A percentile compares a stretch with the other conserved stretches of the same genome.
phyloP scores from a whole-genome alignment of 306 rosid genomes.

The Amphicarpaea edgeworthii region DNA sequence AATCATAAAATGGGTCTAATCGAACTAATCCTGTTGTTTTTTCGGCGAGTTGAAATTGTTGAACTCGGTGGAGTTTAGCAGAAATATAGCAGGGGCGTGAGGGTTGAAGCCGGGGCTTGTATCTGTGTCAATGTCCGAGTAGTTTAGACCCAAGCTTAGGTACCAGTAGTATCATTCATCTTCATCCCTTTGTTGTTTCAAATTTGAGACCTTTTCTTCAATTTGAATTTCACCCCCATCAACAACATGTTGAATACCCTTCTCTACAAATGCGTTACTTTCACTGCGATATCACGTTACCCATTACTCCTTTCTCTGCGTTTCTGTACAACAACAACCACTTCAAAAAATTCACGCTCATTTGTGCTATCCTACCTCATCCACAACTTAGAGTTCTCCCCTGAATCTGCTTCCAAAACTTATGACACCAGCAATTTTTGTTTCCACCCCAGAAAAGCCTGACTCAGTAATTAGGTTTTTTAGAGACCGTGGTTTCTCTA shows the following conservation, averaged over 20 bases:
- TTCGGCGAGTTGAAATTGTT: no score
- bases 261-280: neutral
- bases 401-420: constrained; percentile 34
- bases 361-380: constrained; percentile 52
- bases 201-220: no score
- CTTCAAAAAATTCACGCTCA: neutral
- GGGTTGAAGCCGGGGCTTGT: no score
- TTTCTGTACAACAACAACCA: neutral
- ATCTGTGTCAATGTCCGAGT: no score
- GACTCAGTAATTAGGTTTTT: neutral
- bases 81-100: no score
- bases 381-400: constrained; percentile 44
- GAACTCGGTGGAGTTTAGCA: no score
- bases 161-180: no score
- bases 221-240: neutral
- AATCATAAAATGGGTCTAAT: no score
- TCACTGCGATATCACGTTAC: neutral
- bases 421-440: neutral
- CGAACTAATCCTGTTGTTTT: no score
- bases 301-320: neutral
- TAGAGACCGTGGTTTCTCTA: constrained; percentile 17
- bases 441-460: neutral
- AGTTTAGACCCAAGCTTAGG: no score
- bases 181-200: no score
- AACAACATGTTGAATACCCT: neutral